These are phyloP conservation scores for Aspergillus thermomutatus DNA, from an alignment of 2,329 filamentous ascomycete species.

Conservation along the genomic window DNA sequence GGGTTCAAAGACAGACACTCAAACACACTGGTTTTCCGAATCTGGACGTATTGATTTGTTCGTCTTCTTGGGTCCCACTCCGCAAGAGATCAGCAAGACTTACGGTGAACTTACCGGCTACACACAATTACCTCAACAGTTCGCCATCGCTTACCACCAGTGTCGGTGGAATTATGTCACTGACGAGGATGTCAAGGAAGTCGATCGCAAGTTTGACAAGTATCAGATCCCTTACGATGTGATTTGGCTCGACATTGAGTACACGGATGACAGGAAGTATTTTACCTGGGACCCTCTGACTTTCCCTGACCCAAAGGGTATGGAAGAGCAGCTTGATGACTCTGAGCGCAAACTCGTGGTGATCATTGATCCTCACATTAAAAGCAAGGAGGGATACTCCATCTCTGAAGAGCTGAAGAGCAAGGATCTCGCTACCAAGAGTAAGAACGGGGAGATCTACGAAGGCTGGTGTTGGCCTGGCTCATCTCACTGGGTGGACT, in stretches of 20 bases:
- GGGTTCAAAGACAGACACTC: slow-evolving; percentile 67
- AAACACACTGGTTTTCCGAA: slow-evolving; percentile 97
- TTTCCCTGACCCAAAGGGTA: slow-evolving; percentile 79
- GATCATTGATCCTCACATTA: slow-evolving; percentile 97
- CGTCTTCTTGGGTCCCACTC: slow-evolving; percentile 85
- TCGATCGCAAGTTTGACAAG: slow-evolving; percentile 95
- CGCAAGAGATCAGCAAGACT: slow-evolving; percentile 73
- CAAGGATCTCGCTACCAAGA: slow-evolving; percentile 78
- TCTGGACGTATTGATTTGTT: slow-evolving; percentile 87
- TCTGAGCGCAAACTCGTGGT: slow-evolving; percentile 86
- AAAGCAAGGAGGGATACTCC: slow-evolving; percentile 76
- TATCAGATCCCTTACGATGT: slow-evolving; percentile 95
- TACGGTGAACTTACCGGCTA: slow-evolving; percentile 91
- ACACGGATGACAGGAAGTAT: slow-evolving; percentile 95
- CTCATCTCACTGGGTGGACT: slow-evolving; percentile 93
- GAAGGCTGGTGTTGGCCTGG: slow-evolving; percentile 99
- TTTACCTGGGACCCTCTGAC: slow-evolving; percentile 94
- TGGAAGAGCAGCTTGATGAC: slow-evolving; percentile 82
- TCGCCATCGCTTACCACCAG: slow-evolving; percentile 91
- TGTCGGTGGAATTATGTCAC: slow-evolving; percentile 99
- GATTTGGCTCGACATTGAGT: slow-evolving; percentile 98
- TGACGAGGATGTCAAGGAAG: slow-evolving; percentile 94
- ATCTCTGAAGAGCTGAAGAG: slow-evolving; percentile 78
- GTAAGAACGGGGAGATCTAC: slow-evolving; percentile 84
- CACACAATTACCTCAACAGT: slow-evolving; percentile 86